Percentiles rank a stretch among this genome's conserved stretches.
Evolutionary conservation across 106 monocot genomes (phyloP).

Genomic region (Dendrobium chrysotoxum): DNA sequence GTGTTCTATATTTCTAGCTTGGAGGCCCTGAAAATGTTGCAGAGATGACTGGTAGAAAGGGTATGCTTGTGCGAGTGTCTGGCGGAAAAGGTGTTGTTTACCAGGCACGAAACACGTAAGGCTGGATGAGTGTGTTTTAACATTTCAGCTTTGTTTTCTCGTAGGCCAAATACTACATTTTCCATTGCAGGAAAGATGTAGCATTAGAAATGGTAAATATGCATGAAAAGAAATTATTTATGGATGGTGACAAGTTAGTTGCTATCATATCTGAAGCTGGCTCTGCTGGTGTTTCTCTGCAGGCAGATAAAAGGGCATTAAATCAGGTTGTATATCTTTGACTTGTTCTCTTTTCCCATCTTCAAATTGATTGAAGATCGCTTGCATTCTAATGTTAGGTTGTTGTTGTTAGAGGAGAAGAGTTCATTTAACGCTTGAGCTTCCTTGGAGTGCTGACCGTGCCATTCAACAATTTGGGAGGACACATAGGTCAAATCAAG

Average conservation of each 20-base stretch:
- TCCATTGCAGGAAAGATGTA: constrained; percentile 75
- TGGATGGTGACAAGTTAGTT: constrained; percentile 92
- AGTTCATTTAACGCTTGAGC: constrained; percentile 96
- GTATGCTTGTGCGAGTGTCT: constrained; percentile 87
- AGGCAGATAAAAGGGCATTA: constrained; percentile 85
- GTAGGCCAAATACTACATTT: constrained; percentile 6
- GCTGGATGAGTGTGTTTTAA: constrained; percentile 10
- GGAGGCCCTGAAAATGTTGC: constrained; percentile 97
- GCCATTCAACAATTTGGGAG: constrained; percentile 99
- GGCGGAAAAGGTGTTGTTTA: constrained; percentile 95
- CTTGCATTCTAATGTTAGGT: not conserved
- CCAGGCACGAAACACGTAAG: constrained; percentile 88
- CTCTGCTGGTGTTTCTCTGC: constrained; percentile 95
- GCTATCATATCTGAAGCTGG: constrained; percentile 99
- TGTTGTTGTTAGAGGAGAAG: constrained; percentile 55
- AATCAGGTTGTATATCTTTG: constrained; percentile 66
- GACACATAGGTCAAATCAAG: constrained; percentile 98
- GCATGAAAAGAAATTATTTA: constrained; percentile 93
- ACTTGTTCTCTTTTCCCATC: constrained; percentile 6
- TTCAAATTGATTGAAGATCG: not conserved
- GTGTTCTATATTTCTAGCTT: constrained; percentile 36
- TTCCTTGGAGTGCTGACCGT: constrained; percentile 99
- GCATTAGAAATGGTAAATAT: constrained; percentile 99
- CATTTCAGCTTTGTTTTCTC: not conserved
- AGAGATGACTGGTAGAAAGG: constrained; percentile 95